Conservation (phyloP, 116 monocot species). For the Zostera marina region DNA sequence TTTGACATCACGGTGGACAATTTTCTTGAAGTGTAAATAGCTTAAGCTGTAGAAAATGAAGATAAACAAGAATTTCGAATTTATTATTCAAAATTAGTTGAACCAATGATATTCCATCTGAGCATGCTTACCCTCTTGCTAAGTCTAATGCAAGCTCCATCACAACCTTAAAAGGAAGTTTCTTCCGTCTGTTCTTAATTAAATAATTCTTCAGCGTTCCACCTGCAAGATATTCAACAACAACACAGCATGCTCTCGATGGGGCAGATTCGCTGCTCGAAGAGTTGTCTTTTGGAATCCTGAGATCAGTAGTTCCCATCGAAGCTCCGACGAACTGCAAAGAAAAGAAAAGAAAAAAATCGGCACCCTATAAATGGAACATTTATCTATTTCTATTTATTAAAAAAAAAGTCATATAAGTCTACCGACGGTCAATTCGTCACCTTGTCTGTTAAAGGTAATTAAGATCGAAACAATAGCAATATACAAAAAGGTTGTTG, state of each 20-base stretch:
- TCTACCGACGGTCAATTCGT: too few species aligned
- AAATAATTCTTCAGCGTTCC: constrained; percentile 79
- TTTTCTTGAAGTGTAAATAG: constrained; percentile 75
- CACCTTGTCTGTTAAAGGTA: neutral
- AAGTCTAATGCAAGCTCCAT: constrained; percentile 84
- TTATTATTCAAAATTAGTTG: neutral
- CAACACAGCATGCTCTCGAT: constrained; percentile 76
- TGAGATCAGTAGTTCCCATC: constrained; percentile 71
- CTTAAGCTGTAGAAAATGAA: constrained; percentile 28
- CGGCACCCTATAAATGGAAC: neutral
- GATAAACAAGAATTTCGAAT: neutral
- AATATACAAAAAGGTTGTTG: neutral
- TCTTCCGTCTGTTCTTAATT: constrained; percentile 63
- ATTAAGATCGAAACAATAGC: neutral
- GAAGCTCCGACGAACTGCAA: constrained; percentile 79
- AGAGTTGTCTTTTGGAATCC: constrained; percentile 40
- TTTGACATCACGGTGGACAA: constrained; percentile 85
- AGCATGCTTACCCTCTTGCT: constrained; percentile 52
- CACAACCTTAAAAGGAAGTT: constrained; percentile 73
- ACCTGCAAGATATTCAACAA: constrained; percentile 82
- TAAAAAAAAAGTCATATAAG: too few species aligned
- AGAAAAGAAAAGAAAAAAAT: neutral
- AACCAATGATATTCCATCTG: neutral
- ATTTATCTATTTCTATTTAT: neutral
- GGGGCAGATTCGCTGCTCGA: constrained; percentile 21